Percentiles rank a stretch among this genome's conserved stretches.
Evolutionary conservation across 2,329 filamentous ascomycete genomes (phyloP).

Genomic region (Cercospora nicotianae): DNA sequence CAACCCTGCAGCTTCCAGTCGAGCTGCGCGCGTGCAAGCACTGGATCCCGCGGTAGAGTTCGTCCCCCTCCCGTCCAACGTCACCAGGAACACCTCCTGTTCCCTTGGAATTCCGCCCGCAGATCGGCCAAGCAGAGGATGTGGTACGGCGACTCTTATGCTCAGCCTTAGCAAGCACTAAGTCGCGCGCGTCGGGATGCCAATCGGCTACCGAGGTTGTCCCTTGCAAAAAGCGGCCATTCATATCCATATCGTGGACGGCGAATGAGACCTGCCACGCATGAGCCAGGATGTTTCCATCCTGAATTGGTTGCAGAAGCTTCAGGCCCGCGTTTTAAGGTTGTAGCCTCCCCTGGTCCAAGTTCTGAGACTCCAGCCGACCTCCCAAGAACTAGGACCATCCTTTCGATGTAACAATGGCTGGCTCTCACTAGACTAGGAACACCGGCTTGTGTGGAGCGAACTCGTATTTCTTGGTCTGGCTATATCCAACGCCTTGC

Average conservation of each 20-base stretch:
- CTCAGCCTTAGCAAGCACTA: conserved; percentile 8
- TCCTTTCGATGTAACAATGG: conserved; percentile 18
- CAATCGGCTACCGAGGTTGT: conserved; percentile 3
- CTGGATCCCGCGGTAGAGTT: background rate
- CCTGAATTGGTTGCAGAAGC: conserved; percentile 8
- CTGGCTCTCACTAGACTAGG: conserved; percentile 9
- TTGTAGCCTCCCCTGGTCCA: conserved; percentile 9
- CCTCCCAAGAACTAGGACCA: background rate
- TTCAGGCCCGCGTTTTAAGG: conserved; percentile 11
- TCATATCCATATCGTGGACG: conserved; percentile 2
- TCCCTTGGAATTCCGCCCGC: background rate
- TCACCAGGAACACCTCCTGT: conserved; percentile 8
- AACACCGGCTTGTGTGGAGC: background rate
- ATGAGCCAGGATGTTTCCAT: background rate
- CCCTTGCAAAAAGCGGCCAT: conserved; percentile 14
- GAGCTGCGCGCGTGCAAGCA: background rate
- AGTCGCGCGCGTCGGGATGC: conserved; percentile 1
- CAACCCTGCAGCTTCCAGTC: background rate
- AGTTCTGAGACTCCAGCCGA: background rate
- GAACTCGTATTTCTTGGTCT: background rate
- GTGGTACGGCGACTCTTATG: conserved; percentile 1
- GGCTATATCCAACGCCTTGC: conserved; percentile 1
- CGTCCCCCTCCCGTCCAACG: conserved; percentile 6
- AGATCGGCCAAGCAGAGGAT: conserved; percentile 3
- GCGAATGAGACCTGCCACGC: conserved; percentile 15